Evolutionary conservation across 1,284 basidiomycete genomes (phyloP).

Genomic region (Cutaneotrichosporon daszewskae): DNA sequence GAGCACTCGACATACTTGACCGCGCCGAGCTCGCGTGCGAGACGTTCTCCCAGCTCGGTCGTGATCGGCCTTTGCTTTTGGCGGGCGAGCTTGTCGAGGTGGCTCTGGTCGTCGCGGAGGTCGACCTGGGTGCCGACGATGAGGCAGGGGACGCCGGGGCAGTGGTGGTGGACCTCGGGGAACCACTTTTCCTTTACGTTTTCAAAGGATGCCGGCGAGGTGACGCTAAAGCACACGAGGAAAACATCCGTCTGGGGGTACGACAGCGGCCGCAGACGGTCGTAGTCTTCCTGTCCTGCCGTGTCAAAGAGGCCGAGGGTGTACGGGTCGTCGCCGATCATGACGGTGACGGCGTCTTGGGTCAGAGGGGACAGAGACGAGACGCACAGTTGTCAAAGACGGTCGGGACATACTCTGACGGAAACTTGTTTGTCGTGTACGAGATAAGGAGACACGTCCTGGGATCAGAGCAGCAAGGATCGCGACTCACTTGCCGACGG

Average conservation of each 20-base stretch:
- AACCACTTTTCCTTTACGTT: constrained; percentile 99
- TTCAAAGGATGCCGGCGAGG: constrained; percentile 96
- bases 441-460: constrained; percentile 98
- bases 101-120: constrained; percentile 85
- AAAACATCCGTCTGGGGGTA: constrained; percentile 99
- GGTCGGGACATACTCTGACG: constrained; percentile 97
- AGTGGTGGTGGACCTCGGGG: constrained; percentile 99
- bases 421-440: constrained; percentile 99
- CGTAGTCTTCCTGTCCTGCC: constrained; percentile 99
- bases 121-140: constrained; percentile 99
- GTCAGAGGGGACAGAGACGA: constrained; percentile 6
- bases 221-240: constrained; percentile 98
- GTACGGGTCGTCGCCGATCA: constrained; percentile 99
- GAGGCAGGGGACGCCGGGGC: constrained; percentile 98
- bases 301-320: constrained; percentile 98
- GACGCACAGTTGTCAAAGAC: constrained; percentile 57
- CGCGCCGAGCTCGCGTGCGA: constrained; percentile 91
- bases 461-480: constrained; percentile 2
- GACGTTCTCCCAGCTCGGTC: constrained; percentile 81
- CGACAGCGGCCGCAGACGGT: constrained; percentile 94
- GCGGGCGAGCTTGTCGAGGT: constrained; percentile 88
- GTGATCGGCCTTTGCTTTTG: constrained; percentile 94
- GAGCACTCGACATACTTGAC: constrained; percentile 99
- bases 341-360: constrained; percentile 94
- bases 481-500: constrained; percentile 77